Percentiles rank a stretch among this genome's conserved stretches.
phyloP scores from a whole-genome alignment of 2,329 filamentous ascomycete genomes.

The Diaporthe vexans region DNA sequence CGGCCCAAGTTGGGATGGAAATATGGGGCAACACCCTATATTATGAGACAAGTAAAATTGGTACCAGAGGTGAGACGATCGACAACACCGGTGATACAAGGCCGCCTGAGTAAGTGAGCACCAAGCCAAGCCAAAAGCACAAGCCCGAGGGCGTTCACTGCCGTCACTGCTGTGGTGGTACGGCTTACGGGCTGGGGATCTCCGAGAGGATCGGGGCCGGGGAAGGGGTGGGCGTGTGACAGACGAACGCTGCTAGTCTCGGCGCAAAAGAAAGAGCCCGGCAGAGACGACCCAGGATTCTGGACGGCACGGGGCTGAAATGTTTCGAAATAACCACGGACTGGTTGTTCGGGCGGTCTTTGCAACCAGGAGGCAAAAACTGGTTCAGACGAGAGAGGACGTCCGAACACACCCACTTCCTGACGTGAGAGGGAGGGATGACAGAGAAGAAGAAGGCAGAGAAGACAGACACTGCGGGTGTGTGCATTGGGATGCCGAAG shows the following conservation, averaged over 20 bases:
- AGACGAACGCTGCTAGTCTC: background rate
- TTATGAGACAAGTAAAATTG: slow-evolving; percentile 31
- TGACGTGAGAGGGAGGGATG: background rate
- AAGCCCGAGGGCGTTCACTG: slow-evolving; percentile 19
- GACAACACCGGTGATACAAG: background rate
- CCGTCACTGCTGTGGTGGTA: background rate
- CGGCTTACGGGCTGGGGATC: slow-evolving; percentile 39
- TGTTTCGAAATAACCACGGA: slow-evolving; percentile 21
- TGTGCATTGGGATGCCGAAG: background rate
- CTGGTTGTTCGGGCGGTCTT: slow-evolving; percentile 14
- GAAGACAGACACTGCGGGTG: background rate
- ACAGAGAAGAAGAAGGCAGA: background rate
- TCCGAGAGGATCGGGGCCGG: slow-evolving; percentile 35
- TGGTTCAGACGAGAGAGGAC: slow-evolving; percentile 5
- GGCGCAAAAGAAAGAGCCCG: background rate
- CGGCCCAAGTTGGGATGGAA: background rate
- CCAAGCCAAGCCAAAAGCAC: slow-evolving; percentile 19
- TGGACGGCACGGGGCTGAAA: background rate
- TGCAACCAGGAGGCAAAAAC: background rate
- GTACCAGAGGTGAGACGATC: slow-evolving; percentile 15
- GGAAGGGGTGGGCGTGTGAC: background rate
- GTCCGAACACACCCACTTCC: background rate
- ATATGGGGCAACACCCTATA: slow-evolving; percentile 14
- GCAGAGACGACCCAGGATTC: background rate
- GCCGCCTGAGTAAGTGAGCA: slow-evolving; percentile 16